Evolutionary conservation across 1,139 yeast genomes (phyloP), one percentile per base, ranked within the genome.

Genomic region (Hyphopichia khmerensis): DNA sequence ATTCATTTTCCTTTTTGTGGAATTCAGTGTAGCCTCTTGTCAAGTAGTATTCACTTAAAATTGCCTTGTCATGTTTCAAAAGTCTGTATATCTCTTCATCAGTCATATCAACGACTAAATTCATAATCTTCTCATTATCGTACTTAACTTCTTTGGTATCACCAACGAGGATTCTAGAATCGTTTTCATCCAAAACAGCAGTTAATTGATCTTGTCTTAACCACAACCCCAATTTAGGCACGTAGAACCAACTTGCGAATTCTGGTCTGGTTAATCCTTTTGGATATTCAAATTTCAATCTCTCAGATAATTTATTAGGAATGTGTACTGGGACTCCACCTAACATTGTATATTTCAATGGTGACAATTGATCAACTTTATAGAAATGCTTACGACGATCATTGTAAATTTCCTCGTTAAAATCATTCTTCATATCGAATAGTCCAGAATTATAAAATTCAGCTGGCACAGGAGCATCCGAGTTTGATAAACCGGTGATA

Each of bases 221-320:
- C 74, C 74, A 68, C 37, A 63, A 52, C 17, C 57, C 53, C 30
- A 68, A 44, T 37, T 52, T 49, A 4, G 58, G 61, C 10, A 67
- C 58, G 44, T 55, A 68, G 43, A 53, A 59, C 70, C 72, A 67
- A 29, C 50, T 49, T 9, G 50, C 42, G 38, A 37, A 60, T 42
- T 55, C 58, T 2, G 54, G 49, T 23, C 52, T 53, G 4, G 52
- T 45, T 15, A 60, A 45, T 1, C 69, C 69, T 7, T 43, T 35
- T 2, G 58, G 54, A 40, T 64, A 65, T 43, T 64, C 67, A 46
- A 56, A 59, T 15, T 45, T 47, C 36, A 64, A 53, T 34, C 65
- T 48, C 10, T 44, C 47, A 7, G 60, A 46, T 21, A 62, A 53
- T 39, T 60, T 53, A 45, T 52, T 47, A n/a, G 67, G 67, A 11